Evolutionary conservation across 2,329 filamentous ascomycete species (phyloP), one percentile per base, ranked within the genome.

Genomic region (Talaromyces sp.): DNA sequence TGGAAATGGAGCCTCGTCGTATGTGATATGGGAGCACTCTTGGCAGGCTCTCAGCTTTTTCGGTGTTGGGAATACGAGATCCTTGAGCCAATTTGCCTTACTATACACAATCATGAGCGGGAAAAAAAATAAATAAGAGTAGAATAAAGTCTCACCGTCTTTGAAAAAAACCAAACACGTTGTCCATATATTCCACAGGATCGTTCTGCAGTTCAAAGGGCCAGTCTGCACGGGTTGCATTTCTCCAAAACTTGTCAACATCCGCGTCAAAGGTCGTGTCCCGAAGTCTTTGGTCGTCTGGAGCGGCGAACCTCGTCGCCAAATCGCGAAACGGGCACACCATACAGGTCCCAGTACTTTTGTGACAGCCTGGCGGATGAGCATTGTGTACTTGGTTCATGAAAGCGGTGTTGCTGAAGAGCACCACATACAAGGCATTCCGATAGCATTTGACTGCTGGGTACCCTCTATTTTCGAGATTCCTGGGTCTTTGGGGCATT

Each of bases 371-470:
- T n/a, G 5, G 6, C 5, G 10, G 2, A 52, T 57, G 61, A 16
- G 47, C 12, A 12, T 56, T 36, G 28, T 54, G 44, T 16, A 57
- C 55, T 65, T 69, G 73, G 34, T 71, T 67, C 36, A 69, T 5
- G 28, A 74, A 60, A 1, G 65, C 9, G 1, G 69, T 67, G 1
- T 64, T 65, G 63, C 72, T 68, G n/a, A 73, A 62, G 28, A 73
- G 60, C 47, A 68, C 33, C 14, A 66, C 60, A 5, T 72, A 62
- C 14, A 59, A 57, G 7, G 64, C 63, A 63, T 72, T 75, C 18
- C 71, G 67, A 63, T 74, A 74, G 60, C 72, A 73, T 42, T 62
- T 60, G 40, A 60, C 12, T 14, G 8, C 6, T 33, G 31, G 14
- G 2, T 5, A 1, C 10, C 2, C 3, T 30, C 3, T 1, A 1